Base-by-base conservation (phyloP, 805 yeast genomes). In the Yarrowia keelungensis region DNA sequence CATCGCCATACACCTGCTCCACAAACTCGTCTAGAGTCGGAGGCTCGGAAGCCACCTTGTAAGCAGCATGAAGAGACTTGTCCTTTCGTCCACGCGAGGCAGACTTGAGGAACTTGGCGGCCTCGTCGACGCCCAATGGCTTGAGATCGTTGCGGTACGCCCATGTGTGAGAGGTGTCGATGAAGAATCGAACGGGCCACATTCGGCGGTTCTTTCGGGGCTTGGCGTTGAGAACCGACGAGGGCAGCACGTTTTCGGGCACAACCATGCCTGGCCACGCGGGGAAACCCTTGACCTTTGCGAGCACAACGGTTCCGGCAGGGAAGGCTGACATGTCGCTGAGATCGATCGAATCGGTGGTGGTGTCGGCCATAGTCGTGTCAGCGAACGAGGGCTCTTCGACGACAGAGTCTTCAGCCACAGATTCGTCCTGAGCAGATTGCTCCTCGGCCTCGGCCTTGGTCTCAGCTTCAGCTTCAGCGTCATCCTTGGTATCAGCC, bases 191-290 rank as follows among this genome's bases (percentile, higher is more conserved):
- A 15, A 89, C 92, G 72, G 78, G 90, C 85, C 75, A 81, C 11
- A 65, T 65, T 12, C 68, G 70, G 71, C 72, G 84, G 85, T 7
- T 90, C 88, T 69, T 53, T 14, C 81, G 84, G 70, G 78, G 78
- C 65, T 76, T 75, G 22, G 69, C 71, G 45, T 53, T 54, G 56
- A 75, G 53, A 43, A 75, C 75, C 38, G 69, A 73, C 41, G 69
- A 68, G 41, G 74, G 74, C 10, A 72, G 68, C 47, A 69, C 61
- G 11, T 67, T 69, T 16, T 76, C 77, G 2, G 72, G 71, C 38
- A 76, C 69, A 22, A 75, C 87, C 86, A 91, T 87, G 2, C 93
- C 92, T 0, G 97, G 97, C 97, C 97, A 91, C 50, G 93, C 89
- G 2, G 97, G 90, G 75, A 87, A 91, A 9, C 97, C 96, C 74